phyloP scores from a whole-genome alignment of 2,329 filamentous ascomycete species.

The Aphanocladium album region DNA sequence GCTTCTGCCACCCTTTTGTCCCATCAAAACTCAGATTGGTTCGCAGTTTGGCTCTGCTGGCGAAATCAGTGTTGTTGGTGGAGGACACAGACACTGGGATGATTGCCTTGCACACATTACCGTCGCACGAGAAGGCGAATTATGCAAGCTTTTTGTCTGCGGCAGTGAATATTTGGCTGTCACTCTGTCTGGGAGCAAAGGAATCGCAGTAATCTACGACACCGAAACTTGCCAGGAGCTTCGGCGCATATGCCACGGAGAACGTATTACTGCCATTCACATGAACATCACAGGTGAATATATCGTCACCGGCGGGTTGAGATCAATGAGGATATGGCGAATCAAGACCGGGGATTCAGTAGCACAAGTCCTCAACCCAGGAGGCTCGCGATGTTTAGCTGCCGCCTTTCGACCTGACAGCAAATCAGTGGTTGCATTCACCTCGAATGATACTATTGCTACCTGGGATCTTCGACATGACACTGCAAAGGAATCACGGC shows the following conservation, averaged over 20 bases:
- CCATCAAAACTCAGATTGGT: background rate
- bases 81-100: background rate
- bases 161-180: background rate
- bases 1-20: background rate
- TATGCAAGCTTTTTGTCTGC: background rate
- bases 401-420: background rate
- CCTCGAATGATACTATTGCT: background rate
- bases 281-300: background rate
- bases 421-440: background rate
- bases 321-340: background rate
- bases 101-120: background rate
- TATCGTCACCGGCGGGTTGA: background rate
- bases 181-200: background rate
- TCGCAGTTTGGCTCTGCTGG: background rate
- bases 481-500: background rate
- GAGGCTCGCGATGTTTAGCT: background rate
- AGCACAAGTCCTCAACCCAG: background rate
- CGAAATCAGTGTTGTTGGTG: background rate
- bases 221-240: constrained; percentile 5
- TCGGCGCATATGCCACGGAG: background rate
- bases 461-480: background rate
- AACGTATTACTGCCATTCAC: background rate
- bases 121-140: background rate
- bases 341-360: background rate
- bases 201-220: background rate